phyloP scores from a whole-genome alignment of 2,329 filamentous ascomycete genomes.

The Pseudofabraea citricarpa region DNA sequence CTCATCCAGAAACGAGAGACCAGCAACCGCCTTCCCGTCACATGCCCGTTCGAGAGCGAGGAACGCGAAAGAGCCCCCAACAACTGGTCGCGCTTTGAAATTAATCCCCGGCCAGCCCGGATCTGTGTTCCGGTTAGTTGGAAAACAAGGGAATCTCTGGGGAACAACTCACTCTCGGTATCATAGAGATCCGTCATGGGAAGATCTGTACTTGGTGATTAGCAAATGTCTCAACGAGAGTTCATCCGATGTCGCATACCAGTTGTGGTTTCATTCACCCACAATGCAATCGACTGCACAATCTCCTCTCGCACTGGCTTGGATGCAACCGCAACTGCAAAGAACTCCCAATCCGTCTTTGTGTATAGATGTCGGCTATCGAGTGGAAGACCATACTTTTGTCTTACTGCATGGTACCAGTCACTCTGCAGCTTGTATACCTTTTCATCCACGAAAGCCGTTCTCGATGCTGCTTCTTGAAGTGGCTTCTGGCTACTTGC shows the following conservation, averaged over 20 bases:
- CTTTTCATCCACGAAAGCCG: conserved; percentile 64
- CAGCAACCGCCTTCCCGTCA: conserved; percentile 59
- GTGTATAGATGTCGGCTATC: conserved; percentile 80
- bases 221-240: conserved; percentile 4
- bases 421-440: conserved; percentile 76
- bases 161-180: conserved; percentile 54
- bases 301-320: conserved; percentile 65
- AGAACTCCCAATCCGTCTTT: conserved; percentile 90
- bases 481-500: conserved; percentile 22
- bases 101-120: conserved; percentile 69
- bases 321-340: conserved; percentile 74
- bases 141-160: not conserved
- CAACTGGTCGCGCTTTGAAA: conserved; percentile 79
- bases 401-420: conserved; percentile 76
- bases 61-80: conserved; percentile 82
- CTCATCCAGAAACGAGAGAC: conserved; percentile 46
- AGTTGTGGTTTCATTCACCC: conserved; percentile 79
- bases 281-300: conserved; percentile 66
- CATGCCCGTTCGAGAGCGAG: conserved; percentile 78
- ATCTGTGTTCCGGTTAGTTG: conserved; percentile 21
- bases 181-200: conserved; percentile 80
- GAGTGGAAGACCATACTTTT: conserved; percentile 77
- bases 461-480: conserved; percentile 22
- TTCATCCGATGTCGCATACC: conserved; percentile 32
- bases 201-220: conserved; percentile 42